phyloP scores from a whole-genome alignment of 2,329 filamentous ascomycete species.

The Clarireedia homoeocarpa region DNA sequence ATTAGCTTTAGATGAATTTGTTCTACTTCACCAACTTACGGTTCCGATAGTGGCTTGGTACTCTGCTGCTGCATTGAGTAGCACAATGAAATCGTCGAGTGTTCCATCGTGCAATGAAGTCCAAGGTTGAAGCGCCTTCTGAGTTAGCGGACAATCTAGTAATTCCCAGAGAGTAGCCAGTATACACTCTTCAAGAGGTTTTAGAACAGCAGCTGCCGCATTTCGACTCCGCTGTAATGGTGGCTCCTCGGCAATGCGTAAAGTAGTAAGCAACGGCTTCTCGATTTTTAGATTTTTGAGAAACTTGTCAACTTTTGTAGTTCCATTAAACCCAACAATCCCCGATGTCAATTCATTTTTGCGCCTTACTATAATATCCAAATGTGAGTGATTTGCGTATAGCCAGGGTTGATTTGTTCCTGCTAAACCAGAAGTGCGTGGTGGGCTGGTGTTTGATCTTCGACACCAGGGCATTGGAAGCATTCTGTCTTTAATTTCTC shows the following conservation, averaged over 20 bases:
- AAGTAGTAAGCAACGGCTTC: neutral
- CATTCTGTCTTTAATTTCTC: constrained; percentile 11
- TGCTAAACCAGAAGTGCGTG: neutral
- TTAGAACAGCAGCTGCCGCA: neutral
- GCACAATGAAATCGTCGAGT: neutral
- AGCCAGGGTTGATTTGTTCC: neutral
- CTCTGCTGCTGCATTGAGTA: constrained; percentile 1
- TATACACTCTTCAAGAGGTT: constrained; percentile 7
- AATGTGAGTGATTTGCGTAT: neutral
- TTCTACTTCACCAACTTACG: neutral
- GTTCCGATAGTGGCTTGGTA: constrained; percentile 2
- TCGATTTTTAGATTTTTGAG: neutral
- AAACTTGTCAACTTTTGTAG: neutral
- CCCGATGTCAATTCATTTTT: neutral
- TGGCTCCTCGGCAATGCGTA: neutral
- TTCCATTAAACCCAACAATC: neutral
- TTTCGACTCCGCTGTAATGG: neutral
- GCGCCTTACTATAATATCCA: neutral
- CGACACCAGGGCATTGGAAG: constrained; percentile 7
- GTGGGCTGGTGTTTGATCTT: neutral
- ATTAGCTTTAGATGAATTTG: neutral
- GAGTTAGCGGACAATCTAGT: constrained; percentile 1
- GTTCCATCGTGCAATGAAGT: neutral
- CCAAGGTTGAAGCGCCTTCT: neutral
- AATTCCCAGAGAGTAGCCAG: constrained; percentile 7